A percentile compares a stretch with the other conserved stretches of the same genome.
These are phyloP conservation scores for Thuja plicata DNA, from an alignment of 83 land plant genomes.

Conservation along the genomic window DNA sequence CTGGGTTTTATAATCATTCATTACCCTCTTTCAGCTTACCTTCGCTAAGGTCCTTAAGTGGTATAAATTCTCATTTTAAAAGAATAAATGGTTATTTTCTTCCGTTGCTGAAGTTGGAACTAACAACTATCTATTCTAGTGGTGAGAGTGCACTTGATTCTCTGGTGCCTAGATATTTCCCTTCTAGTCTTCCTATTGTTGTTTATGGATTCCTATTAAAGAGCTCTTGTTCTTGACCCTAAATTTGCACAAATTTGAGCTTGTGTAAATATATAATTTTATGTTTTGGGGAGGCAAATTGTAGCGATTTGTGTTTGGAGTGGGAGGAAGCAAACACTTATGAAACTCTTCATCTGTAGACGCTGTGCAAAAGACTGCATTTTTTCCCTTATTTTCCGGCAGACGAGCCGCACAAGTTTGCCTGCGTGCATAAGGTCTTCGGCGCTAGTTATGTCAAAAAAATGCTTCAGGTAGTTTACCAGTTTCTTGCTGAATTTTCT, in stretches of 20 bases:
- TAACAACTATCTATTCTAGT: no score
- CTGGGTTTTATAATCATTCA: conserved; percentile 81
- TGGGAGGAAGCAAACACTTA: background rate
- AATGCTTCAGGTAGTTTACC: background rate
- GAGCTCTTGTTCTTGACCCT: no score
- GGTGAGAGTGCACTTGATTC: conserved; percentile 41
- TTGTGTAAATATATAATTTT: no score
- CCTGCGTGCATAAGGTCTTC: conserved; percentile 10
- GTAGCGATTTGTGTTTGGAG: no score
- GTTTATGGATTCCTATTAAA: no score
- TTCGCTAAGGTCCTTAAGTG: conserved; percentile 67
- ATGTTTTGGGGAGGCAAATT: no score
- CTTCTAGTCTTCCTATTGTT: no score
- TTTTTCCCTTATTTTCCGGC: conserved; percentile 17
- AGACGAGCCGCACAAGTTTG: conserved; percentile 3
- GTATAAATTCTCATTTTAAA: conserved; percentile 30
- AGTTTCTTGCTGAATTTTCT: no score
- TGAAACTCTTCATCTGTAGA: background rate
- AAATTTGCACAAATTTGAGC: no score
- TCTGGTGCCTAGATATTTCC: no score
- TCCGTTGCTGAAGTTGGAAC: background rate
- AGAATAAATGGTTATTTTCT: no score
- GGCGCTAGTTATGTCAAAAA: conserved; percentile 6
- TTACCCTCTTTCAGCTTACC: conserved; percentile 73
- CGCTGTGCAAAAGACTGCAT: conserved; percentile 14